Percentiles rank a stretch among this genome's conserved stretches.
These are phyloP conservation scores for Halenospora varia DNA, from an alignment of 495 filamentous ascomycete genomes.

Conservation along the genomic window DNA sequence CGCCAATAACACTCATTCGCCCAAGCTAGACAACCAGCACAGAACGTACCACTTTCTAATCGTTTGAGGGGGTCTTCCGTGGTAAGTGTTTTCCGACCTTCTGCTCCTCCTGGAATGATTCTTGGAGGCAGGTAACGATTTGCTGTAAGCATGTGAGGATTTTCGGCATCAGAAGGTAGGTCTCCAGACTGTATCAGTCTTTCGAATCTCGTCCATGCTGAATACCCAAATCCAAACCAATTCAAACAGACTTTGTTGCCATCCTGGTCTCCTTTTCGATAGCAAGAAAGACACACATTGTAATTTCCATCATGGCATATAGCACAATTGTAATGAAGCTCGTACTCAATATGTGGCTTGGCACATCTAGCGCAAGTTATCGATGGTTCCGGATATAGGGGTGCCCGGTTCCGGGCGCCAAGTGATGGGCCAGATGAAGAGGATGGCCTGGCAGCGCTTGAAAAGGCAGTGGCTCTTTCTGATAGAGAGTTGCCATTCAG, in stretches of 20 bases:
- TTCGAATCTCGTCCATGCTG: conserved; percentile 57
- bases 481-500: no score
- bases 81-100: conserved; percentile 48
- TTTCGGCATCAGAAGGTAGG: conserved; percentile 24
- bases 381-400: conserved; percentile 62
- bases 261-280: conserved; percentile 47
- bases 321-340: conserved; percentile 73
- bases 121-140: conserved; percentile 62
- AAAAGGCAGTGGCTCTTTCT: conserved; percentile 21
- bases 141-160: conserved; percentile 63
- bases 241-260: conserved; percentile 58
- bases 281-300: conserved; percentile 77
- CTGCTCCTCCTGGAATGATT: conserved; percentile 37
- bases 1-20: conserved; percentile 80
- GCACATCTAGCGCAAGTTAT: conserved; percentile 68
- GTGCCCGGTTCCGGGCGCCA: conserved; percentile 29
- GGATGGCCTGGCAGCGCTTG: conserved; percentile 21
- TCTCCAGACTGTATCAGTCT: conserved; percentile 20
- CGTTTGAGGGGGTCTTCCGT: conserved; percentile 60
- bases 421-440: conserved; percentile 20
- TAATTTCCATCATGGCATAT: conserved; percentile 64
- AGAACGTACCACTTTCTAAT: conserved; percentile 80
- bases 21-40: conserved; percentile 64
- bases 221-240: conserved; percentile 73
- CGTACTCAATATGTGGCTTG: conserved; percentile 67